phyloP scores from a whole-genome alignment of 2,329 filamentous ascomycete species.

The Penicillium expansum region DNA sequence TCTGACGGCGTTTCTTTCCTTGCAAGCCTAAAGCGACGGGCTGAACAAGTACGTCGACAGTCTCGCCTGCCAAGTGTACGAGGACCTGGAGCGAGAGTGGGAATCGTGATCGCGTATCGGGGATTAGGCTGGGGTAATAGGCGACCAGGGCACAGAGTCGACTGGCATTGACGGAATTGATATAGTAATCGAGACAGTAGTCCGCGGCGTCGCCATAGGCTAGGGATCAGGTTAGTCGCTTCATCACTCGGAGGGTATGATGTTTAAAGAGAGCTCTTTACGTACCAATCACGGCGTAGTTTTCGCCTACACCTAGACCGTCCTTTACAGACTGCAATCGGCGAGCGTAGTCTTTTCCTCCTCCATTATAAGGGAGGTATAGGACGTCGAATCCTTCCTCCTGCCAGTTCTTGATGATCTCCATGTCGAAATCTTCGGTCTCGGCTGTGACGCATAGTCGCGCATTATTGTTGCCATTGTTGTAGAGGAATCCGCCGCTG shows the following conservation, averaged over 20 bases:
- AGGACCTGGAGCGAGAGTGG: conserved; percentile 47
- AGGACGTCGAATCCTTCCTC: conserved; percentile 60
- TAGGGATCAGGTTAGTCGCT: conserved; percentile 26
- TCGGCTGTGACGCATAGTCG: conserved; percentile 36
- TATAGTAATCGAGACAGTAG: conserved; percentile 57
- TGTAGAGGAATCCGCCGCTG: conserved; percentile 36
- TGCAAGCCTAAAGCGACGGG: conserved; percentile 54
- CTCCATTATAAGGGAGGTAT: conserved; percentile 56
- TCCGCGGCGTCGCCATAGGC: conserved; percentile 63
- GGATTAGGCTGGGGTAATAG: conserved; percentile 62
- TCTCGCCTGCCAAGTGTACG: conserved; percentile 56
- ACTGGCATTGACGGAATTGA: conserved; percentile 54
- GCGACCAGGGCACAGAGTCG: conserved; percentile 58
- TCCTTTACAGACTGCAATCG: conserved; percentile 53
- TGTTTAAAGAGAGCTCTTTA: not conserved
- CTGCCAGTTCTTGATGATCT: conserved; percentile 54
- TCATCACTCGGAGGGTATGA: not conserved
- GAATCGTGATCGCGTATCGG: conserved; percentile 44
- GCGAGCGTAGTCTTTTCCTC: conserved; percentile 51
- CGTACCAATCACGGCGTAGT: conserved; percentile 62
- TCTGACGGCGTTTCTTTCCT: conserved; percentile 49
- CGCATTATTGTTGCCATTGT: conserved; percentile 32
- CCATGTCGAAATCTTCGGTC: conserved; percentile 51
- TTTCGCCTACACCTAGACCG: conserved; percentile 55
- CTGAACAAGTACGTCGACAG: conserved; percentile 49